Evolutionary conservation across 306 rosid genomes (phyloP).

Genomic region (Lagenaria siceraria): DNA sequence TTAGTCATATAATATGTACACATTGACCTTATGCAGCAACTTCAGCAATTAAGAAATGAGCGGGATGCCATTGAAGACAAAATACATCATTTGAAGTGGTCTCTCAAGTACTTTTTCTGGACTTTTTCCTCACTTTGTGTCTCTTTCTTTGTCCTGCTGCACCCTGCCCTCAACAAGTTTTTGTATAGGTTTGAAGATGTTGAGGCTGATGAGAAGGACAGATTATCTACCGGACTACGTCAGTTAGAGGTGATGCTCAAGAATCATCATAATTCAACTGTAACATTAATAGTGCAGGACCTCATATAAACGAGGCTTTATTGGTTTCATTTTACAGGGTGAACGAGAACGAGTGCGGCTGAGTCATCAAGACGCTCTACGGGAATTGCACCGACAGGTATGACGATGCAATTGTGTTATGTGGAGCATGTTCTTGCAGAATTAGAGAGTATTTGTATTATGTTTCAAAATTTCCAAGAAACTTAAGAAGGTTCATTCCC

Average conservation of each 20-base stretch:
- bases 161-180: not conserved
- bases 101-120: slow-evolving; percentile 43
- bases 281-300: not conserved
- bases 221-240: slow-evolving; percentile 29
- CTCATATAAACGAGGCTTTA: not conserved
- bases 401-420: not conserved
- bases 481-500: not conserved
- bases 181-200: slow-evolving; percentile 52
- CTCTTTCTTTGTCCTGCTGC: not conserved
- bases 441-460: not conserved
- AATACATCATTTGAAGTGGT: slow-evolving; percentile 70
- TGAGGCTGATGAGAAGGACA: slow-evolving; percentile 29
- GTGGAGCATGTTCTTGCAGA: not conserved
- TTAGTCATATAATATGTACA: not conserved
- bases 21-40: slow-evolving; percentile 42
- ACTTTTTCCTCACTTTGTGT: not conserved
- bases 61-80: slow-evolving; percentile 80
- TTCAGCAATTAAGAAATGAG: slow-evolving; percentile 59
- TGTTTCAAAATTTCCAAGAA: not conserved
- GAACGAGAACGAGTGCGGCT: slow-evolving; percentile 48
- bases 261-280: not conserved
- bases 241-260: slow-evolving; percentile 50
- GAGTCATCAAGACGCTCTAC: slow-evolving; percentile 60
- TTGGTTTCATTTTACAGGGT: slow-evolving; percentile 29
- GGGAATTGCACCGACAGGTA: slow-evolving; percentile 70